A percentile compares a stretch with the other conserved stretches of the same genome.
Conservation (phyloP, 345 rosid genomes). For the Hypericum perforatum region DNA sequence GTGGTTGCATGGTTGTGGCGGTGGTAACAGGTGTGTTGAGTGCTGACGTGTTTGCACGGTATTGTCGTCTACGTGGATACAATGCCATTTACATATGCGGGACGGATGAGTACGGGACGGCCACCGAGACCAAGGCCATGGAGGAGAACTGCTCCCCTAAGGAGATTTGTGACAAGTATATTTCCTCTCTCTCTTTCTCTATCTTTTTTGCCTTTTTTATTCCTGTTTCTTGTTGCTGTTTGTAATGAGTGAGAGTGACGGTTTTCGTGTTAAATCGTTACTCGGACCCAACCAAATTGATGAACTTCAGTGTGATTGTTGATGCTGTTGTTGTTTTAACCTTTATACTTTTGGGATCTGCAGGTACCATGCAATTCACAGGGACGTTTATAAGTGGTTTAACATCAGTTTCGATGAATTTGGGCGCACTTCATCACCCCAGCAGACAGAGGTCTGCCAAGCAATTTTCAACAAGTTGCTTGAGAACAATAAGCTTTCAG, state of each 20-base stretch:
- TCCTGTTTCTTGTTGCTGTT: neutral
- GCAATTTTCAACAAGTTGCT: slow-evolving; percentile 66
- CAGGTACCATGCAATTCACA: slow-evolving; percentile 86
- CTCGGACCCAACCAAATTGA: neutral
- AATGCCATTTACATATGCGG: slow-evolving; percentile 7
- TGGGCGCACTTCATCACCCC: slow-evolving; percentile 84
- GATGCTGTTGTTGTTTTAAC: too few species aligned
- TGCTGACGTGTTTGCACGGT: slow-evolving; percentile 9
- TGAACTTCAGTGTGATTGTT: neutral
- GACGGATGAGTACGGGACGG: slow-evolving; percentile 8
- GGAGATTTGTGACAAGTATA: slow-evolving; percentile 7
- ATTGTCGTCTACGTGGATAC: slow-evolving; percentile 8
- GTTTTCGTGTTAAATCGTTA: neutral
- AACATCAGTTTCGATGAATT: slow-evolving; percentile 85
- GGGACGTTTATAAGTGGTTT: slow-evolving; percentile 86
- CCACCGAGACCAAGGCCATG: slow-evolving; percentile 7
- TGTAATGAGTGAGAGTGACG: neutral
- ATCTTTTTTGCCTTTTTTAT: neutral
- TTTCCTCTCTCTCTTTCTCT: neutral
- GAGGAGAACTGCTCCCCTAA: slow-evolving; percentile 6
- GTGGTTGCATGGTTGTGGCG: neutral
- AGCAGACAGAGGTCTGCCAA: slow-evolving; percentile 90
- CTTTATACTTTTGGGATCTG: slow-evolving; percentile 2
- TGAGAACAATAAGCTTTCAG: slow-evolving; percentile 78
- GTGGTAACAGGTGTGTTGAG: slow-evolving; percentile 10